These are phyloP conservation scores for Colletotrichum cordylinicola DNA, from an alignment of 2,329 filamentous ascomycete species.

Conservation along the genomic window DNA sequence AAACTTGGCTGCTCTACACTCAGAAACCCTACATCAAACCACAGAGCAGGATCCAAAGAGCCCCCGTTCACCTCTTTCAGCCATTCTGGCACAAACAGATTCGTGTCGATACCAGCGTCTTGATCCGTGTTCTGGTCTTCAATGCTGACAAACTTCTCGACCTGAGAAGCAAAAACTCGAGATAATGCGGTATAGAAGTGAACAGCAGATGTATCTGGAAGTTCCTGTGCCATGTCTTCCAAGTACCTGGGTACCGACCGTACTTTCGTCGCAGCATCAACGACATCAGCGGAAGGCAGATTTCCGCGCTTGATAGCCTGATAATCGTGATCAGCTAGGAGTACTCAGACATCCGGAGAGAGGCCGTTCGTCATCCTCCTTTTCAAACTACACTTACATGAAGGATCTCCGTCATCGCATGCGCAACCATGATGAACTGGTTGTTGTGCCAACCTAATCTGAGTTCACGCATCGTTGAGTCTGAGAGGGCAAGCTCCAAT, in stretches of 20 bases:
- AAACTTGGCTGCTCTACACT: background rate
- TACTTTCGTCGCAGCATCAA: background rate
- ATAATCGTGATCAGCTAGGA: background rate
- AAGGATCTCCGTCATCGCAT: constrained; percentile 28
- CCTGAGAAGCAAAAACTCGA: background rate
- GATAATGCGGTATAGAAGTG: background rate
- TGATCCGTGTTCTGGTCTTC: background rate
- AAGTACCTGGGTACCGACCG: background rate
- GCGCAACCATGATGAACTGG: constrained; percentile 29
- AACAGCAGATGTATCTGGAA: background rate
- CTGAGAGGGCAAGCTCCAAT: background rate
- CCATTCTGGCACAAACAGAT: background rate
- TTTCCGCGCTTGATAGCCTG: background rate
- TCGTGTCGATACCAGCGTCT: background rate
- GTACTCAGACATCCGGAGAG: background rate
- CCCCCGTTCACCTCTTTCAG: background rate
- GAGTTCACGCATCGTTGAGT: constrained; percentile 21
- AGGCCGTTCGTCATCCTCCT: background rate
- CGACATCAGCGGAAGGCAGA: background rate
- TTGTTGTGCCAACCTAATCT: constrained; percentile 30
- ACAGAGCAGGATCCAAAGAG: background rate
- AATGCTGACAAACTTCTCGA: background rate
- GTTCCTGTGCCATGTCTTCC: background rate
- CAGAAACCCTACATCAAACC: background rate
- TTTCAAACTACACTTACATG: constrained; percentile 1